Evolutionary conservation across 257 asterid species (phyloP).

Genomic region (Pogostemon cablin): DNA sequence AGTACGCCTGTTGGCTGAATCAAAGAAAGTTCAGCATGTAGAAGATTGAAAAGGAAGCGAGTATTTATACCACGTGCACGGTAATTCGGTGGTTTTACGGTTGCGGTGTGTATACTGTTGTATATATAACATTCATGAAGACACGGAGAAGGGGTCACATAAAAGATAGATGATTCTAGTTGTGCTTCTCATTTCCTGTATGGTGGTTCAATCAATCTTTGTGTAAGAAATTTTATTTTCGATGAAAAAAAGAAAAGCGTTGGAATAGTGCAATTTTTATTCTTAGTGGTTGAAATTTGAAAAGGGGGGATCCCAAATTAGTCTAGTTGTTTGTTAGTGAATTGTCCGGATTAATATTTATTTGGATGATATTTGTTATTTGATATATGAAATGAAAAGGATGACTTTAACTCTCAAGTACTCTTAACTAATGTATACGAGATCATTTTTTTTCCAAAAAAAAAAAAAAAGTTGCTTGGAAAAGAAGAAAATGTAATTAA

Average conservation of each 20-base stretch:
- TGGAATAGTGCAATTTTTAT: conserved; percentile 1
- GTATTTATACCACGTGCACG: conserved; percentile 21
- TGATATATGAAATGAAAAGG: too few relatives aligned
- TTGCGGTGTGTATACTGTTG: conserved; percentile 36
- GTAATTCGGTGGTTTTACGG: conserved; percentile 21
- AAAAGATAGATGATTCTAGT: conserved; percentile 29
- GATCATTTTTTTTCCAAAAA: too few relatives aligned
- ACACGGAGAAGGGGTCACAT: conserved; percentile 31
- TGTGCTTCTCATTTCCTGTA: conserved; percentile 29
- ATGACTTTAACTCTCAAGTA: too few relatives aligned
- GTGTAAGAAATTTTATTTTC: conserved; percentile 38
- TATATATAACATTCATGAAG: conserved; percentile 42
- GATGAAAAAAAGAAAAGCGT: conserved; percentile 19
- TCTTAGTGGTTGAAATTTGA: not conserved
- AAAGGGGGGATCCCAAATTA: not conserved
- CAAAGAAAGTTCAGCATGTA: conserved; percentile 17
- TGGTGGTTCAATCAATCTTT: conserved; percentile 37
- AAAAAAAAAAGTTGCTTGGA: too few relatives aligned
- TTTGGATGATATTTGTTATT: too few relatives aligned
- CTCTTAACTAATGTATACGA: too few relatives aligned
- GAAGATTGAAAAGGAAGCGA: conserved; percentile 20
- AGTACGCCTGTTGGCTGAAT: conserved; percentile 6
- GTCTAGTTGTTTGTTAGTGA: not conserved
- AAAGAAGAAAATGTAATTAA: too few relatives aligned
- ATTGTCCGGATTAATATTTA: not conserved